Evolutionary conservation across 2,329 filamentous ascomycete genomes (phyloP), one percentile per base, ranked within the genome.

Genomic region (Penicillium sp.): DNA sequence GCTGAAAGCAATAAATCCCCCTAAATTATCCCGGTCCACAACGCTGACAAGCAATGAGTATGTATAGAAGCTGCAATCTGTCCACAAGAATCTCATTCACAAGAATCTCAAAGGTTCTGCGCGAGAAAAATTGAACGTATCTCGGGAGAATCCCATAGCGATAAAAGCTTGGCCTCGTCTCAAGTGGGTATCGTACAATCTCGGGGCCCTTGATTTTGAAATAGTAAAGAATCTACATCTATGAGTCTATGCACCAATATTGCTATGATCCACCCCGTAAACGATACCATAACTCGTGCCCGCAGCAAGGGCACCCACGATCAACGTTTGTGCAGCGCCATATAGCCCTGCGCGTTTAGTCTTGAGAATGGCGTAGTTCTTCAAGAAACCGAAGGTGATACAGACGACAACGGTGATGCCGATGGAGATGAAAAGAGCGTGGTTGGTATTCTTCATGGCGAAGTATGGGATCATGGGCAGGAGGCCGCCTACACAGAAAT

Each of bases 401-500:
- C 82, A 69, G 5, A 78, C 73, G 11, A 80, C 64, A 1, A 74
- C 71, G 20, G 79, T 81, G 43, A 82, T 73, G 17, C 71, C 76
- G 53, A 81, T 78, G 15, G 76, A 79, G 35, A 71, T 69, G 66
- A 76, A 77, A 8, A 83, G 71, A 1, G 79, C 81, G 38, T 74
- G 65, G 5, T 72, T 70, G 28, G 79, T 74, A 42, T 77, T 62
- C 41, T 72, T 63, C 59, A 77, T 71, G 20, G 70, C 69, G 55
- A 83, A 81, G 65, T 82, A 82, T 1, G 80, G 81, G 15, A 81
- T 75, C 74, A 82, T 75, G 1, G 81, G 80, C 31, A 76, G 67
- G 20, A 76, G 66, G 12, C 74, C 74, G 65, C 74, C 64, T 65
- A 22, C 11, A 37, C 14, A 35, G 11, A 22, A 14, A 38, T 14